Conservation (phyloP, 768 basidiomycete genomes). For the Lactarius akahatsu region DNA sequence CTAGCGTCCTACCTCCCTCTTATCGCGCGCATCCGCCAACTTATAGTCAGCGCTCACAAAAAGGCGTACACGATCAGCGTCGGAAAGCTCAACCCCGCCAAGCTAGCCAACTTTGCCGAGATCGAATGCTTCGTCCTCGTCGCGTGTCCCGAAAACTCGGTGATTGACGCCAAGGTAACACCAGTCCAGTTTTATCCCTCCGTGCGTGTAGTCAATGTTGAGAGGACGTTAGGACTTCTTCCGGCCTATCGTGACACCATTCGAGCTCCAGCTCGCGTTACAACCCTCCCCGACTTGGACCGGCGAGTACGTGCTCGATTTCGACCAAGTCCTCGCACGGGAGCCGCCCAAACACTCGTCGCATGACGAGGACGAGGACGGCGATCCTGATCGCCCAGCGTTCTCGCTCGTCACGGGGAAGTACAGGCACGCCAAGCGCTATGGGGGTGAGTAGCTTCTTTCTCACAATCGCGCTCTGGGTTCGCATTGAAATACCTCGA, state of each 20-base stretch:
- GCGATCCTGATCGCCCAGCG: constrained; percentile 67
- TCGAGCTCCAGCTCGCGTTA: constrained; percentile 82
- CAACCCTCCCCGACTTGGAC: constrained; percentile 69
- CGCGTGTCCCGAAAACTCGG: constrained; percentile 90
- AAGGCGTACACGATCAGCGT: constrained; percentile 95
- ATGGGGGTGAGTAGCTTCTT: constrained; percentile 41
- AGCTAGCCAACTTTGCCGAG: constrained; percentile 93
- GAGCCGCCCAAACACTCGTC: constrained; percentile 24
- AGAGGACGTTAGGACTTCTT: constrained; percentile 70
- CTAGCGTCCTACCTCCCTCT: constrained; percentile 83
- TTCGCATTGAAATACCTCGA: background rate
- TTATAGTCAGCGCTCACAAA: constrained; percentile 67
- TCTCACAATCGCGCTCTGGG: constrained; percentile 1
- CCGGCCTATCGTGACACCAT: constrained; percentile 90
- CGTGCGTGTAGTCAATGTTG: background rate
- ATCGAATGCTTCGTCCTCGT: constrained; percentile 95
- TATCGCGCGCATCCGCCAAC: constrained; percentile 72
- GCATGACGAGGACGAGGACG: constrained; percentile 40
- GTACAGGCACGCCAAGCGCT: constrained; percentile 76
- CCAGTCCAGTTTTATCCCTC: too few species aligned
- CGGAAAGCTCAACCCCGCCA: constrained; percentile 91
- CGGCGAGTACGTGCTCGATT: constrained; percentile 77
- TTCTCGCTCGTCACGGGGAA: constrained; percentile 88
- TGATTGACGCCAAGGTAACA: constrained; percentile 68
- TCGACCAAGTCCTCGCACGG: constrained; percentile 55